Conservation (phyloP, 208 protist genomes). For the Crithidia fasciculata region DNA sequence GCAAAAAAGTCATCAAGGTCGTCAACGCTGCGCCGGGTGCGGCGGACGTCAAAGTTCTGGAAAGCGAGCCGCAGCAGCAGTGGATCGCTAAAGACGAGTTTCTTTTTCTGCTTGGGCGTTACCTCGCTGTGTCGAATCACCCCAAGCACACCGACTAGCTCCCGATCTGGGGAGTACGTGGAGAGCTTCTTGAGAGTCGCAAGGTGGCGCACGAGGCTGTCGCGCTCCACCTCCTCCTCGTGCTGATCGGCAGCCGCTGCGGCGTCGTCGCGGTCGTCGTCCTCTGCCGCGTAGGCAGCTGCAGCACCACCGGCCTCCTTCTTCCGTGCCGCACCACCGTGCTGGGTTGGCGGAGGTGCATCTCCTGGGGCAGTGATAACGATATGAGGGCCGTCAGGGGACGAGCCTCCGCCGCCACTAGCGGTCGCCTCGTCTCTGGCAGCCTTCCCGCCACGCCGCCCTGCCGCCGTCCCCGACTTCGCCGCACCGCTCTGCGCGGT, state of each 20-base stretch:
- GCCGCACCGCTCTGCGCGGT: neutral
- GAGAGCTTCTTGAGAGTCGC: constrained; percentile 50
- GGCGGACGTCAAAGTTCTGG: constrained; percentile 12
- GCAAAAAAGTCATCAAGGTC: constrained; percentile 33
- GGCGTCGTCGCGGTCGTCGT: neutral
- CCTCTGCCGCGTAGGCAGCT: neutral
- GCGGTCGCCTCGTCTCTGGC: neutral
- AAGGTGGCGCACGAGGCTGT: constrained; percentile 35
- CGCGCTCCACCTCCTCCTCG: neutral
- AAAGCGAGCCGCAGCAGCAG: constrained; percentile 34
- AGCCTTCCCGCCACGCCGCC: too few species aligned
- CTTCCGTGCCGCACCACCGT: neutral
- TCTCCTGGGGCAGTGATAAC: constrained; percentile 17
- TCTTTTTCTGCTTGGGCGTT: constrained; percentile 68
- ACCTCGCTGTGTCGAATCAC: constrained; percentile 59
- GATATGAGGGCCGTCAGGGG: neutral
- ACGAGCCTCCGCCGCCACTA: neutral
- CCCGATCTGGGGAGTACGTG: constrained; percentile 43
- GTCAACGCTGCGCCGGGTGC: constrained; percentile 21
- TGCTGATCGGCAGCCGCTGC: neutral
- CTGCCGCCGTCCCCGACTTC: neutral
- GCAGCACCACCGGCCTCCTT: constrained; percentile 8
- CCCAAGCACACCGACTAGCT: constrained; percentile 58
- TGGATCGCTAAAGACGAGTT: constrained; percentile 52
- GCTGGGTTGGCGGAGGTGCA: neutral